Percentiles rank a stretch among this genome's conserved stretches.
Conservation (phyloP, 2,329 filamentous ascomycete genomes). For the Fusarium sp. region DNA sequence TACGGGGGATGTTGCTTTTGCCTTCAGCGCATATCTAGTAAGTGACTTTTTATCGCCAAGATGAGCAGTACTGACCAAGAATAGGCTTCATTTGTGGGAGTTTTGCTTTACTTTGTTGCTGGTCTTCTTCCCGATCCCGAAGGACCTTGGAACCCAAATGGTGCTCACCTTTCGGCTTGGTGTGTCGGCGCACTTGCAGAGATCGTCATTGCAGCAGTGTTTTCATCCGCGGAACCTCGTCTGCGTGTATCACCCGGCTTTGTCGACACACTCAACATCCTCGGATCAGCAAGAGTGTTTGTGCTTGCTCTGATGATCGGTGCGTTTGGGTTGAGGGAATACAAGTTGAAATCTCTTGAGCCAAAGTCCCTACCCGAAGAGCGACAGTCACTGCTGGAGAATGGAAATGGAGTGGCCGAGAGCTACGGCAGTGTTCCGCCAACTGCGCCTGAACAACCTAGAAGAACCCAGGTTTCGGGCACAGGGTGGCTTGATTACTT, state of each 20-base stretch:
- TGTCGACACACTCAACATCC: slow-evolving; percentile 48
- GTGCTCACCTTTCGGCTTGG: slow-evolving; percentile 56
- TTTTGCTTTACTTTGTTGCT: slow-evolving; percentile 57
- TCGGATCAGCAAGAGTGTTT: slow-evolving; percentile 51
- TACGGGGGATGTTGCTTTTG: slow-evolving; percentile 50
- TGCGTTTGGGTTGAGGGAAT: slow-evolving; percentile 49
- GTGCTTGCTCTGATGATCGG: slow-evolving; percentile 54
- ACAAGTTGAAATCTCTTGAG: slow-evolving; percentile 45
- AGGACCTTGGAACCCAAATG: slow-evolving; percentile 57
- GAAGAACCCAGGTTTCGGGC: slow-evolving; percentile 51
- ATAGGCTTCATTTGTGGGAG: slow-evolving; percentile 56
- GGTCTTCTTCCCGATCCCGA: slow-evolving; percentile 60
- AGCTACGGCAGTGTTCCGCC: slow-evolving; percentile 48
- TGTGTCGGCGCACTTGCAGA: slow-evolving; percentile 53
- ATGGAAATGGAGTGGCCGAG: slow-evolving; percentile 50
- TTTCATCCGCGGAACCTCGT: slow-evolving; percentile 47
- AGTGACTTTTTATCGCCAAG: neutral
- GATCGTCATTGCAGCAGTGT: slow-evolving; percentile 53
- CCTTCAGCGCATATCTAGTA: slow-evolving; percentile 58
- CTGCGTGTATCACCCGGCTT: slow-evolving; percentile 50
- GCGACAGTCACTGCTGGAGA: slow-evolving; percentile 56
- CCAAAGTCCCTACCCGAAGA: slow-evolving; percentile 52
- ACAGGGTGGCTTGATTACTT: slow-evolving; percentile 62
- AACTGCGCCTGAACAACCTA: slow-evolving; percentile 27
- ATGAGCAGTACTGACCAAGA: neutral